Conservation (phyloP, 2,329 filamentous ascomycete species). For the Atkinsonella texensis region DNA sequence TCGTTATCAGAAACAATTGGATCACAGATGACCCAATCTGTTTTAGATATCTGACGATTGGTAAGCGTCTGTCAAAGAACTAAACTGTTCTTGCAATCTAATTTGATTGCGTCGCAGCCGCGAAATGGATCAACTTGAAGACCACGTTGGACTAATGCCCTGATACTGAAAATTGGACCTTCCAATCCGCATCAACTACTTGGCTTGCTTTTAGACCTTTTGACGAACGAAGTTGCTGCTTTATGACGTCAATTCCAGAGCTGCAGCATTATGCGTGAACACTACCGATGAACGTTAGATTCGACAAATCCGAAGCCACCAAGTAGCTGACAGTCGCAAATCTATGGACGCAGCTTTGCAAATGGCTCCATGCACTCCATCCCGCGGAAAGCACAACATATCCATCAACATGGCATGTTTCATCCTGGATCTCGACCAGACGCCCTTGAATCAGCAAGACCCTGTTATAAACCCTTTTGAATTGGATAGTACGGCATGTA, state of each 20-base stretch:
- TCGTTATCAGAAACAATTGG: not conserved
- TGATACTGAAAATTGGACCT: not conserved
- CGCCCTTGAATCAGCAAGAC: not conserved
- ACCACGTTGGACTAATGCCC: not conserved
- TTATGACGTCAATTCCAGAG: too few relatives aligned
- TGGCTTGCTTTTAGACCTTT: not conserved
- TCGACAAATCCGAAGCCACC: too few relatives aligned
- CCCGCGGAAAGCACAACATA: too few relatives aligned
- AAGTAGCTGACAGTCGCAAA: too few relatives aligned
- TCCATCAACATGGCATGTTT: too few relatives aligned
- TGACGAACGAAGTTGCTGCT: too few relatives aligned
- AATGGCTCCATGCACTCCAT: too few relatives aligned
- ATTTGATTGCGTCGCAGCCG: constrained; percentile 14
- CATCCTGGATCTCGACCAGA: not conserved
- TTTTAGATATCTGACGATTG: constrained; percentile 3
- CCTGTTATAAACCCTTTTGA: too few relatives aligned
- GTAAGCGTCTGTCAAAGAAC: constrained; percentile 7
- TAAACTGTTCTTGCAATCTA: constrained; percentile 11
- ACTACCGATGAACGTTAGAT: too few relatives aligned
- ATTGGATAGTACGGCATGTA: constrained; percentile 2
- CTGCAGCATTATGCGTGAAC: too few relatives aligned
- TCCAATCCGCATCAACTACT: not conserved
- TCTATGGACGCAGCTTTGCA: too few relatives aligned
- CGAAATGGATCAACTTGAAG: constrained; percentile 4
- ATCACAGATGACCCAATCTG: not conserved